A percentile compares a stretch with the other conserved stretches of the same genome.
phyloP scores from a whole-genome alignment of 1,284 basidiomycete genomes.

The Phenoliferia sp. region DNA sequence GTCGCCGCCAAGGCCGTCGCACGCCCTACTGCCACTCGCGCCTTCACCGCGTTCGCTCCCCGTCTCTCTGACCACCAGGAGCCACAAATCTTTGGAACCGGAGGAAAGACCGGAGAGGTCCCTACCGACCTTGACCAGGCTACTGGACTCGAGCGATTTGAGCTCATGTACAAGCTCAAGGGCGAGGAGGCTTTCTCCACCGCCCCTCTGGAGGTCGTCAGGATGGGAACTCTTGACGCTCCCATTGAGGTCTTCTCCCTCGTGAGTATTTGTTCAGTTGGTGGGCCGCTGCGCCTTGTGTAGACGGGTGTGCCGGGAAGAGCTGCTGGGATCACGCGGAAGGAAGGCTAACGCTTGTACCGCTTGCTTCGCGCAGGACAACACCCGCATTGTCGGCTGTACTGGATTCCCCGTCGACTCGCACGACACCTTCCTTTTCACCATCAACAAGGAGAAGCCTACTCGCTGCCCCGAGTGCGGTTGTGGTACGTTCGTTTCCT shows the following conservation, averaged over 20 bases:
- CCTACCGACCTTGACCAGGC: constrained; percentile 84
- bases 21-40: constrained; percentile 20
- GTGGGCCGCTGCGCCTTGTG: background rate
- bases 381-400: constrained; percentile 79
- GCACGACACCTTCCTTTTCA: constrained; percentile 43
- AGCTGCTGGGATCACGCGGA: background rate
- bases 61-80: constrained; percentile 19
- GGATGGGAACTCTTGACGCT: constrained; percentile 79
- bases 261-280: constrained; percentile 53
- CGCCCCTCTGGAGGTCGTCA: constrained; percentile 75
- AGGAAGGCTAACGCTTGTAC: background rate
- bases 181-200: constrained; percentile 89
- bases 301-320: background rate
- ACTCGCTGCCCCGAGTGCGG: constrained; percentile 87
- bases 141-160: constrained; percentile 89
- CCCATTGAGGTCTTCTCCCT: constrained; percentile 83
- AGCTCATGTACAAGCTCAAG: constrained; percentile 81
- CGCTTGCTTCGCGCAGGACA: constrained; percentile 52
- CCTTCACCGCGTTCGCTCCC: constrained; percentile 21
- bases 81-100: constrained; percentile 53
- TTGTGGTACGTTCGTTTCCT: constrained; percentile 46
- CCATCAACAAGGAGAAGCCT: constrained; percentile 56
- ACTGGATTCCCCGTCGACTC: constrained; percentile 75
- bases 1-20: constrained; percentile 11
- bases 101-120: constrained; percentile 66